phyloP scores from a whole-genome alignment of 805 yeast genomes.

The Candida alai region DNA sequence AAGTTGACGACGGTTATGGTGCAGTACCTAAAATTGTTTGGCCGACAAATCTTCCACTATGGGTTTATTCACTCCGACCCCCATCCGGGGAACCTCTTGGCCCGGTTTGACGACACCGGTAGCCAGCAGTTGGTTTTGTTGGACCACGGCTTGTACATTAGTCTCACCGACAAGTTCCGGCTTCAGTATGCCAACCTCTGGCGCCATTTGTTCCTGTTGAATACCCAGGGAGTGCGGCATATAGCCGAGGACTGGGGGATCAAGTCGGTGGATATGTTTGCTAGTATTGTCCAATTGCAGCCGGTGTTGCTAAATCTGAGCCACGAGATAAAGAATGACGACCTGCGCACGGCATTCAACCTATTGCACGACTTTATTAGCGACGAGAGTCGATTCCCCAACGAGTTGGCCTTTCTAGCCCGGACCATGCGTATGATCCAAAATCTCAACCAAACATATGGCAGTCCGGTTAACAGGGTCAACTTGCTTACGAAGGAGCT shows the following conservation, averaged over 20 bases:
- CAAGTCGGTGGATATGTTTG: conserved; percentile 58
- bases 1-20: conserved; percentile 42
- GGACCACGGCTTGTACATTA: conserved; percentile 73
- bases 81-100: conserved; percentile 75
- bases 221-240: conserved; percentile 42
- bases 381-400: conserved; percentile 64
- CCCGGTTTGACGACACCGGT: conserved; percentile 34
- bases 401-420: conserved; percentile 60
- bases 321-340: conserved; percentile 21
- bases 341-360: conserved; percentile 39
- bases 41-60: conserved; percentile 60
- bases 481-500: conserved; percentile 61
- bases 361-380: conserved; percentile 52
- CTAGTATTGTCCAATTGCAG: conserved; percentile 50
- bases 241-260: conserved; percentile 67
- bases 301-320: conserved; percentile 31
- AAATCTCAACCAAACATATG: conserved; percentile 58
- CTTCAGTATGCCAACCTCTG: conserved; percentile 58
- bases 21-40: conserved; percentile 48
- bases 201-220: conserved; percentile 55
- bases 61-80: conserved; percentile 74
- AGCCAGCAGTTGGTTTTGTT: conserved; percentile 60
- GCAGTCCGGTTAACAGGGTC: conserved; percentile 72
- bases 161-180: conserved; percentile 48
- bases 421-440: conserved; percentile 75